phyloP scores from a whole-genome alignment of 129 eudicot genomes.

The Pseudognaphalium luteoalbum region DNA sequence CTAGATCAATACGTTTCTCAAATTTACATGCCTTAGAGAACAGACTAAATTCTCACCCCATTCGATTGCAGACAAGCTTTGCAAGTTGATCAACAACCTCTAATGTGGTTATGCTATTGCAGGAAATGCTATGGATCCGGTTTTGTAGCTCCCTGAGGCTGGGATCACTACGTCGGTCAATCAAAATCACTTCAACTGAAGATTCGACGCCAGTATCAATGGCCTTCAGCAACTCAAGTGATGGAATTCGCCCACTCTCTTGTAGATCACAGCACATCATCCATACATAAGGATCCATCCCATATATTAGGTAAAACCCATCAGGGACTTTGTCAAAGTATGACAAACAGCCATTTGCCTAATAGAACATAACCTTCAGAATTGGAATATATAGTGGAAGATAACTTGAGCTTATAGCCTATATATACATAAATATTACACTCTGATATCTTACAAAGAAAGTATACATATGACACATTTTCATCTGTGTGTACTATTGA shows the following conservation, averaged over 20 bases:
- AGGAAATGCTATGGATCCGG: conserved; percentile 55
- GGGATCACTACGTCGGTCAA: conserved; percentile 69
- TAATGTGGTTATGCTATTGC: conserved; percentile 51
- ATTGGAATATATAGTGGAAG: not conserved
- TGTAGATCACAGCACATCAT: conserved; percentile 66
- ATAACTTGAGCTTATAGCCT: not conserved
- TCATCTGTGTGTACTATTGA: not conserved
- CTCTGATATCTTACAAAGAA: not conserved
- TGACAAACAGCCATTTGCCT: conserved; percentile 87
- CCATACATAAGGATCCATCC: conserved; percentile 94
- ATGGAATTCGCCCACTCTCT: conserved; percentile 80
- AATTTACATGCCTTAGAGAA: not conserved
- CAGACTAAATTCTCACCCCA: conserved; percentile 64
- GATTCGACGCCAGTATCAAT: conserved; percentile 52
- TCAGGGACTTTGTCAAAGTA: conserved; percentile 82
- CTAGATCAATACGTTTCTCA: conserved; percentile 19
- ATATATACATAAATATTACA: conserved; percentile 1
- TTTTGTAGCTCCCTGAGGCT: conserved; percentile 69
- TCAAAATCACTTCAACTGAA: conserved; percentile 65
- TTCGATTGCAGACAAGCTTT: conserved; percentile 72
- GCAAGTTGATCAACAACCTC: conserved; percentile 84
- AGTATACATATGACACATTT: not conserved
- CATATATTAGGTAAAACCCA: conserved; percentile 83
- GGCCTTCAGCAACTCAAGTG: conserved; percentile 67
- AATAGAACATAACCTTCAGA: conserved; percentile 20